phyloP scores from a whole-genome alignment of 805 yeast species.

The Wilhelminamyces savonicus region DNA sequence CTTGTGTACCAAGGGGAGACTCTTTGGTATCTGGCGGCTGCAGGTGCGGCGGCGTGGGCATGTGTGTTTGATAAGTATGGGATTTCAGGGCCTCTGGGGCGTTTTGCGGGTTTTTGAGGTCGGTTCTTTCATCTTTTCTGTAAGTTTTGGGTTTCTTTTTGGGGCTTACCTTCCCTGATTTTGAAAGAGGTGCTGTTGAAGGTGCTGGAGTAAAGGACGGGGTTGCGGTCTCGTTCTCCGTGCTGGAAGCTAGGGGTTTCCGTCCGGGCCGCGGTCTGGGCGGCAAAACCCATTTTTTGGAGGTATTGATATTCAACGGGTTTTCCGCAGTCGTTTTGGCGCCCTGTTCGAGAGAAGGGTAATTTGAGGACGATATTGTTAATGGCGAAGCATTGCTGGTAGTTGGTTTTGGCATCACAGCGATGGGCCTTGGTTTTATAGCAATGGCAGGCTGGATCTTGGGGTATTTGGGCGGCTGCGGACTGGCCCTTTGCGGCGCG shows the following conservation, averaged over 20 bases:
- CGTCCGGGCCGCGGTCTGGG: conserved; percentile 78
- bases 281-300: conserved; percentile 79
- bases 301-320: conserved; percentile 42
- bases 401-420: conserved; percentile 22
- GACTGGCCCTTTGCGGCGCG: no score
- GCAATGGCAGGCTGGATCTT: conserved; percentile 36
- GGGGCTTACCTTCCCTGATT: conserved; percentile 3
- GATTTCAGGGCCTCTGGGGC: not conserved
- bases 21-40: not conserved
- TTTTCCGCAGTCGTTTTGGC: conserved; percentile 7
- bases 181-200: not conserved
- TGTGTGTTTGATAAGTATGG: no score
- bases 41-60: not conserved
- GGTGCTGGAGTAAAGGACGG: not conserved
- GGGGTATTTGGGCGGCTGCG: conserved; percentile 25
- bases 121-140: conserved; percentile 3
- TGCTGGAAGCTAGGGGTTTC: conserved; percentile 28
- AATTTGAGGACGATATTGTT: no score
- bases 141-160: conserved; percentile 8
- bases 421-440: conserved; percentile 23
- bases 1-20: not conserved
- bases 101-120: no score
- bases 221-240: not conserved
- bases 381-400: conserved; percentile 7
- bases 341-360: conserved; percentile 3